These are phyloP conservation scores for Suillus spraguei DNA, from an alignment of 768 basidiomycete species.

Conservation along the genomic window DNA sequence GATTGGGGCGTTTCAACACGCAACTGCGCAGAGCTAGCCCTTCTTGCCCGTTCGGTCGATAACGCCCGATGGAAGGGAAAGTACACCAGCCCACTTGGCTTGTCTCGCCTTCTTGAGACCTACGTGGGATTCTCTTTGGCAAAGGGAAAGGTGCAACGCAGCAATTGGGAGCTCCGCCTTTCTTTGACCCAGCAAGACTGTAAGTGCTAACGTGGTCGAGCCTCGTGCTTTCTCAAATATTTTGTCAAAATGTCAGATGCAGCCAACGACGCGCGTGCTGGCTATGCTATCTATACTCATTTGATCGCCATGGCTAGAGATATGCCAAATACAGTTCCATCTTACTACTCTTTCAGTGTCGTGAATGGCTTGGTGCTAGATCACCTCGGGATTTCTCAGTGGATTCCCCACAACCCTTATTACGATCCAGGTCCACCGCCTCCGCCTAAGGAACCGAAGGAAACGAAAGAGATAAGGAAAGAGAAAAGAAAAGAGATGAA, in stretches of 20 bases:
- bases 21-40: constrained; percentile 68
- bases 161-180: constrained; percentile 69
- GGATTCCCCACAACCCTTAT: constrained; percentile 62
- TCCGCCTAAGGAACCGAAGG: constrained; percentile 45
- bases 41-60: constrained; percentile 72
- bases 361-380: constrained; percentile 50
- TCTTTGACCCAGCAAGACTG: constrained; percentile 56
- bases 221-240: constrained; percentile 2
- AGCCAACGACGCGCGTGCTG: constrained; percentile 71
- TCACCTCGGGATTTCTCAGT: constrained; percentile 36
- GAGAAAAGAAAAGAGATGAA: constrained; percentile 26
- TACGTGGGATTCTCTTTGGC: constrained; percentile 54
- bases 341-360: constrained; percentile 61
- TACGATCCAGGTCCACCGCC: constrained; percentile 77
- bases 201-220: constrained; percentile 35
- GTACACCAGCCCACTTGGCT: constrained; percentile 60
- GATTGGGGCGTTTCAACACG: constrained; percentile 42
- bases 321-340: constrained; percentile 34
- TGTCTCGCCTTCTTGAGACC: constrained; percentile 63
- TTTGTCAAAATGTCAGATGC: constrained; percentile 51
- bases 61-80: constrained; percentile 73
- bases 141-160: constrained; percentile 64
- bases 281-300: constrained; percentile 51
- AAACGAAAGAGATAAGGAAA: constrained; percentile 24
- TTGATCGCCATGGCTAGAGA: constrained; percentile 45